Conservation (phyloP, 352 stramenopile genomes). For the Detonula confervacea region DNA sequence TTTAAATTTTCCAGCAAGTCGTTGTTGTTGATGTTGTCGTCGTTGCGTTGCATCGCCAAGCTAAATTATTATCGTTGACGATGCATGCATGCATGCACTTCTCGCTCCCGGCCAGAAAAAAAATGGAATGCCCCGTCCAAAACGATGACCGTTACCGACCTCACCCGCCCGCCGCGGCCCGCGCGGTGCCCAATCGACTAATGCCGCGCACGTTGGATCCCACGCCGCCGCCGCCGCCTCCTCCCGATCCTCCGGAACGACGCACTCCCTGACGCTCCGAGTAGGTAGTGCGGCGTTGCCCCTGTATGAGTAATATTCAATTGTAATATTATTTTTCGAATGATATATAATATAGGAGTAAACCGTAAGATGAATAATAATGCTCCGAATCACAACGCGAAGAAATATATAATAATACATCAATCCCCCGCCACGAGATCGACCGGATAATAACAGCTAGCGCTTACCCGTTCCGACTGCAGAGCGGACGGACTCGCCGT, state of each 20-base stretch:
- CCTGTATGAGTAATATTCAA: too few relatives aligned
- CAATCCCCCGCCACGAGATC: too few relatives aligned
- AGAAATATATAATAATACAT: too few relatives aligned
- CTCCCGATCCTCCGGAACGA: constrained; percentile 25
- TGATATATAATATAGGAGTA: neutral
- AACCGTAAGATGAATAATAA: constrained; percentile 5
- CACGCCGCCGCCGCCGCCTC: constrained; percentile 11
- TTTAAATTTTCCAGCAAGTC: neutral
- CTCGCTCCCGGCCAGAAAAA: neutral
- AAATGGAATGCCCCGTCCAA: constrained; percentile 9
- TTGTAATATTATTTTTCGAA: too few relatives aligned
- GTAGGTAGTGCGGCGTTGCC: constrained; percentile 48
- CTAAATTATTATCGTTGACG: neutral
- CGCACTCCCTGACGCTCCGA: constrained; percentile 48
- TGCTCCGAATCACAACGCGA: too few relatives aligned
- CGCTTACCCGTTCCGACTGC: constrained; percentile 38
- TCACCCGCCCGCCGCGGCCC: constrained; percentile 42
- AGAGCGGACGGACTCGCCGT: constrained; percentile 36
- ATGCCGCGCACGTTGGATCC: constrained; percentile 51
- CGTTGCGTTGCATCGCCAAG: neutral
- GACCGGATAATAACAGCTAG: too few relatives aligned
- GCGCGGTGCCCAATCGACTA: constrained; percentile 45
- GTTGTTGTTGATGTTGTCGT: too few relatives aligned
- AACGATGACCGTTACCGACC: constrained; percentile 58
- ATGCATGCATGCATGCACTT: too few relatives aligned